Percentiles rank a stretch among this genome's conserved stretches.
phyloP scores from a whole-genome alignment of 768 basidiomycete genomes.

The Macrolepiota fuliginosa region DNA sequence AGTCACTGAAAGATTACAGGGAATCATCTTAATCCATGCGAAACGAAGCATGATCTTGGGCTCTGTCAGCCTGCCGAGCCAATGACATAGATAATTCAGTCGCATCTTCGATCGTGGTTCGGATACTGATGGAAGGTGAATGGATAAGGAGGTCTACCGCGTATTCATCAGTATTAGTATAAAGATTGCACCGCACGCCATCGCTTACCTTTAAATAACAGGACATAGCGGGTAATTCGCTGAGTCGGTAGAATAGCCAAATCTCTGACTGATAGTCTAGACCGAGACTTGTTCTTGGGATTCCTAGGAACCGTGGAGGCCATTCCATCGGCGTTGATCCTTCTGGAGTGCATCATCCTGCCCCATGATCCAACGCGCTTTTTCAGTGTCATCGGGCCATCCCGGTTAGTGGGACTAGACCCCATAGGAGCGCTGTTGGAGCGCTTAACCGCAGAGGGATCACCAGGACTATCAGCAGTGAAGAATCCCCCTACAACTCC shows the following conservation, averaged over 20 bases:
- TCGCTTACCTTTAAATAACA: conserved; percentile 55
- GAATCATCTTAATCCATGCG: background rate
- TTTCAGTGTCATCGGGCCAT: background rate
- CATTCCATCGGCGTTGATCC: conserved; percentile 3
- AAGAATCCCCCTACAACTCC: conserved; percentile 40
- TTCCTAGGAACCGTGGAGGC: background rate
- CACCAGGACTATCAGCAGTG: background rate
- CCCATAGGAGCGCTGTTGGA: conserved; percentile 2
- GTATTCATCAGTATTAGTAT: background rate
- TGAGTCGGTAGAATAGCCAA: conserved; percentile 64
- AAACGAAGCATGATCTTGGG: conserved; percentile 23
- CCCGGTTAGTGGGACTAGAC: background rate
- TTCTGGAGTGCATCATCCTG: conserved; percentile 12
- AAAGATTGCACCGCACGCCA: background rate
- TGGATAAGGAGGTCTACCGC: conserved; percentile 47
- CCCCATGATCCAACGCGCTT: conserved; percentile 20
- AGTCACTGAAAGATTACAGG: background rate
- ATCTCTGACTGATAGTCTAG: conserved; percentile 42
- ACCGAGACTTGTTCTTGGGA: conserved; percentile 4
- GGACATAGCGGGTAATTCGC: conserved; percentile 59
- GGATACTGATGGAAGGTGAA: conserved; percentile 42
- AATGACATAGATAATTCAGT: conserved; percentile 24
- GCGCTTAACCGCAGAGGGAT: background rate
- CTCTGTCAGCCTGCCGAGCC: conserved; percentile 22
- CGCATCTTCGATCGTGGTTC: conserved; percentile 23